A percentile compares a stretch with the other conserved stretches of the same genome.
Evolutionary conservation across 1,284 basidiomycete species (phyloP).

Genomic region (Cystobasidiaceae sp.): DNA sequence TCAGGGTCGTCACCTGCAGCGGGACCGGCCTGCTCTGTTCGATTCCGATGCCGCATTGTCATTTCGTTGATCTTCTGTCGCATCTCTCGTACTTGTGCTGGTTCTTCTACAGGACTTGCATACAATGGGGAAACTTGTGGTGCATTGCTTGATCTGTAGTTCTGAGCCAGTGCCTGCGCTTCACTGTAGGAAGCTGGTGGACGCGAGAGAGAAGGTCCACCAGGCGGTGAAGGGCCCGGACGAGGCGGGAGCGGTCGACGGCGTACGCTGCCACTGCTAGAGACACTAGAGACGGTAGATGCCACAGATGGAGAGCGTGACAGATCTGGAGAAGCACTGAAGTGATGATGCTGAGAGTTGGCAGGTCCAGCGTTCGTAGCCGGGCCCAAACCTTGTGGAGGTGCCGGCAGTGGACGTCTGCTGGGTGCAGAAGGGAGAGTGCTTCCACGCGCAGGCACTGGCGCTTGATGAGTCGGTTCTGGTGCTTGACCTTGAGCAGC

Average conservation of each 20-base stretch:
- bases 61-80: neutral
- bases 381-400: neutral
- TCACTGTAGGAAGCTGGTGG: neutral
- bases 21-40: neutral
- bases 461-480: too few species aligned
- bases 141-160: neutral
- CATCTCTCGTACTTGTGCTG: neutral
- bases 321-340: conserved; percentile 7
- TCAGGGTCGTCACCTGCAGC: too few species aligned
- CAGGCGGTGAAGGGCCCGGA: neutral
- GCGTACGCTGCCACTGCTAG: conserved; percentile 4
- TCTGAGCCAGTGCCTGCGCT: neutral
- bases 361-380: neutral
- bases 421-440: neutral
- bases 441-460: too few species aligned
- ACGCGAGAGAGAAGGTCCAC: neutral
- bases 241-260: conserved; percentile 15
- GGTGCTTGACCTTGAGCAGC: neutral
- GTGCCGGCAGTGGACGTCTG: neutral
- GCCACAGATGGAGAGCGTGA: conserved; percentile 24
- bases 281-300: conserved; percentile 2
- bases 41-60: neutral
- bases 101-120: neutral
- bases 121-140: too few species aligned
- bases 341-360: neutral